phyloP scores from a whole-genome alignment of 2,329 filamentous ascomycete genomes.

The Amauroascus niger region DNA sequence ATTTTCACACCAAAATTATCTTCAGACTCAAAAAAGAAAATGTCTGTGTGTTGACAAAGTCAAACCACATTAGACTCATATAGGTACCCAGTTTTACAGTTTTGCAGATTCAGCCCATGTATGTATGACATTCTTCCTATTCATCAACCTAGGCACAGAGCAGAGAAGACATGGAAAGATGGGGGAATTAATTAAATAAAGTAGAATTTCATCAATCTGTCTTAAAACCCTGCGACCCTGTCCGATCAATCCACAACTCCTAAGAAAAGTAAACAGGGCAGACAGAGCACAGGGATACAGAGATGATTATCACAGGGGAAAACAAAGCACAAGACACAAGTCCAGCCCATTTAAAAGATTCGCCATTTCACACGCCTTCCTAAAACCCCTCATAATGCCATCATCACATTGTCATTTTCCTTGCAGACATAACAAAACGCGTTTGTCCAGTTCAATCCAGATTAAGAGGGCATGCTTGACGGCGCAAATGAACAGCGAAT shows the following conservation, averaged over 20 bases:
- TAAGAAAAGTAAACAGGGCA: not conserved
- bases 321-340: constrained; percentile 10
- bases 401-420: constrained; percentile 9
- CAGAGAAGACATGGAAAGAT: not conserved
- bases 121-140: not conserved
- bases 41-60: no score
- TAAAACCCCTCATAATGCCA: constrained; percentile 13
- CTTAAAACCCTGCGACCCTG: constrained; percentile 1
- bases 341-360: constrained; percentile 6
- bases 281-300: constrained; percentile 5
- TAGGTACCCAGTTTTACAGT: no score
- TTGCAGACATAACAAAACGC: constrained; percentile 8
- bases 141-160: not conserved
- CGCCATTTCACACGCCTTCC: constrained; percentile 13
- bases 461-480: constrained; percentile 10
- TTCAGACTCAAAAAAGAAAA: no score
- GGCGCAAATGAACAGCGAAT: constrained; percentile 6
- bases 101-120: constrained; percentile 5
- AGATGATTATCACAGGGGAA: constrained; percentile 2
- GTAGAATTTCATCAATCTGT: constrained; percentile 8
- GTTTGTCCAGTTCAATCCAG: constrained; percentile 11
- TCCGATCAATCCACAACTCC: constrained; percentile 1
- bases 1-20: no score
- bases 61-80: no score
- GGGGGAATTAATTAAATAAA: constrained; percentile 4